phyloP scores from a whole-genome alignment of 208 protist species.

The Acanthamoeba quina region DNA sequence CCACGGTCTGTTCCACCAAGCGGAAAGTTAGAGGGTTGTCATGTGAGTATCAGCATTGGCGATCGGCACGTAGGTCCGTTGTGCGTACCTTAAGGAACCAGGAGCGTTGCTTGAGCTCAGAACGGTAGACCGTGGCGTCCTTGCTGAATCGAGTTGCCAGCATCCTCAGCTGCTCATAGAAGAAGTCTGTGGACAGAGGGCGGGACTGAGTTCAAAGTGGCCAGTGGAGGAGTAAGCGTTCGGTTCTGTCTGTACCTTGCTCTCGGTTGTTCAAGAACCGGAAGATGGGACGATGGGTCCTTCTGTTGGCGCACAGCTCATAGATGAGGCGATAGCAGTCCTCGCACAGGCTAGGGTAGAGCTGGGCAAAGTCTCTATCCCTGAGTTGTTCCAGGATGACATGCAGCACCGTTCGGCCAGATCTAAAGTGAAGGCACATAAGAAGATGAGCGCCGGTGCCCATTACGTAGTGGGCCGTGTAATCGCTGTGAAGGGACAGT shows the following conservation, averaged over 20 bases:
- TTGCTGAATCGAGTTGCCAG: not conserved
- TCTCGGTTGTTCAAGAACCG: slow-evolving; percentile 36
- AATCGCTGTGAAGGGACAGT: not conserved
- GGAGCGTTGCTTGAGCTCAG: slow-evolving; percentile 29
- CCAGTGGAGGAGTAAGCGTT: not conserved
- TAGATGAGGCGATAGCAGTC: slow-evolving; percentile 66
- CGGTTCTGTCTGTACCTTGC: not conserved
- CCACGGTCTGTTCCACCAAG: slow-evolving; percentile 13
- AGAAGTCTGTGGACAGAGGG: slow-evolving; percentile 7
- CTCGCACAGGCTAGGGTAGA: slow-evolving; percentile 4
- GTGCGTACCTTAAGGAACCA: slow-evolving; percentile 39
- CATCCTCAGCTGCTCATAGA: slow-evolving; percentile 20
- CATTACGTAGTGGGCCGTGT: not conserved
- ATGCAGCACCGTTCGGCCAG: slow-evolving; percentile 3
- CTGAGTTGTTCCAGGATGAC: not conserved
- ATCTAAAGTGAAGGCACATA: not conserved
- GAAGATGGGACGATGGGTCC: not conserved
- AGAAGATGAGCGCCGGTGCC: not conserved
- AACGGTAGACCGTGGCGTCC: not conserved
- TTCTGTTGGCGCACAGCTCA: slow-evolving; percentile 29
- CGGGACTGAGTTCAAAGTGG: not conserved
- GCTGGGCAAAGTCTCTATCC: not conserved
- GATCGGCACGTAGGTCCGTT: not conserved
- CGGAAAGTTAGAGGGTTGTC: too few relatives aligned
- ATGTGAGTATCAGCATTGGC: not conserved